These are phyloP conservation scores for Hyaloscypha hepaticicola DNA, from an alignment of 495 filamentous ascomycete genomes.

Conservation along the genomic window DNA sequence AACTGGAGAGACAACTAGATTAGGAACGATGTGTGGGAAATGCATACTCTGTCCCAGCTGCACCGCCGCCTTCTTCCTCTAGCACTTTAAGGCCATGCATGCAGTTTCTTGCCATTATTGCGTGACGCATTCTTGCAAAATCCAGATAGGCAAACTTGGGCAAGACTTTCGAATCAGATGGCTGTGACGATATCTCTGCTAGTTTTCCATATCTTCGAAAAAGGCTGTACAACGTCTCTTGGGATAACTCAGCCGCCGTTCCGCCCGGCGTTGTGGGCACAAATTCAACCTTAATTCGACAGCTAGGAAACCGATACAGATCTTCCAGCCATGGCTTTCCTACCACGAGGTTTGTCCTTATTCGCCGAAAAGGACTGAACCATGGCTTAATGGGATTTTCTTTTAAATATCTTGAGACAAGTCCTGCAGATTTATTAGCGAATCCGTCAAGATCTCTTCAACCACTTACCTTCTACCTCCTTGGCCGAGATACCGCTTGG, in stretches of 20 bases:
- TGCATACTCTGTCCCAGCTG: conserved; percentile 55
- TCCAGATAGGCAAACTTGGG: conserved; percentile 80
- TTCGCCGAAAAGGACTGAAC: conserved; percentile 79
- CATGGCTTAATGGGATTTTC: conserved; percentile 78
- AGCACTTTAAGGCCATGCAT: conserved; percentile 78
- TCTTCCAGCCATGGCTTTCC: conserved; percentile 97
- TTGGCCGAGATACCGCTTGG: conserved; percentile 47
- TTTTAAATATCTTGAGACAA: conserved; percentile 49
- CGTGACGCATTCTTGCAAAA: conserved; percentile 65
- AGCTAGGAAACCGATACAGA: conserved; percentile 76
- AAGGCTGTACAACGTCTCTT: conserved; percentile 82
- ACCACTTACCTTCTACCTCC: conserved; percentile 54
- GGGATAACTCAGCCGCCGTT: conserved; percentile 71
- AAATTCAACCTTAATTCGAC: conserved; percentile 78
- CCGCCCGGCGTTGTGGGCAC: conserved; percentile 63
- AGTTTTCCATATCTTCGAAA: conserved; percentile 91
- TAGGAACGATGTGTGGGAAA: not conserved
- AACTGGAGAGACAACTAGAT: not conserved
- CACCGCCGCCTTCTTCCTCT: conserved; percentile 66
- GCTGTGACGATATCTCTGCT: conserved; percentile 72
- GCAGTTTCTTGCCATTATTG: conserved; percentile 73
- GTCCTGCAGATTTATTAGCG: conserved; percentile 39
- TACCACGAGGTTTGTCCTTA: conserved; percentile 66
- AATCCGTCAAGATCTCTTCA: not conserved
- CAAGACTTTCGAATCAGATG: conserved; percentile 76